Conservation (phyloP, 352 stramenopile genomes). For the Paralagenidium karlingii region DNA sequence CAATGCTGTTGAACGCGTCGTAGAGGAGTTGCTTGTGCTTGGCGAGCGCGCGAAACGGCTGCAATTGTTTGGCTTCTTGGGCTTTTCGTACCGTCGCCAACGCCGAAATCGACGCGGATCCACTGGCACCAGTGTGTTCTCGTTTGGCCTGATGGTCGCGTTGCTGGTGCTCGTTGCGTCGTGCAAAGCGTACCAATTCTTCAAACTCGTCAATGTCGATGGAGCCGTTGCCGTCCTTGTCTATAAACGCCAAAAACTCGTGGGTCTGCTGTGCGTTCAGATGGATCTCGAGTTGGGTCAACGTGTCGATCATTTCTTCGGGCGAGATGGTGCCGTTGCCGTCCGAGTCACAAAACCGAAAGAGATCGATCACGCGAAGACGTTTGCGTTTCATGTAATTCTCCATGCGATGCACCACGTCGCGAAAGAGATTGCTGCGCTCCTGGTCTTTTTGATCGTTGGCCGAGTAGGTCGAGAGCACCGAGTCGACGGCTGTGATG, state of each 20-base stretch:
- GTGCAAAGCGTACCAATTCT: constrained; percentile 57
- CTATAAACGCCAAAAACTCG: constrained; percentile 64
- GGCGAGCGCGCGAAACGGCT: constrained; percentile 24
- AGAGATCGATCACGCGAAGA: constrained; percentile 72
- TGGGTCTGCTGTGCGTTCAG: constrained; percentile 43
- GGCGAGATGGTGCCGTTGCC: constrained; percentile 67
- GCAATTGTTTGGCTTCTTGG: constrained; percentile 22
- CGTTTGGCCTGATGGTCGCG: constrained; percentile 60
- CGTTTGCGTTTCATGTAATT: constrained; percentile 77
- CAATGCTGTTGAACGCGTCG: constrained; percentile 38
- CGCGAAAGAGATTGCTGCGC: constrained; percentile 52
- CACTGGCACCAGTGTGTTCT: constrained; percentile 8
- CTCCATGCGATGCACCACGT: constrained; percentile 71
- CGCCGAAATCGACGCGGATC: not conserved
- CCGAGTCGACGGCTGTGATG: too few species aligned
- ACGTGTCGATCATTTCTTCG: constrained; percentile 70
- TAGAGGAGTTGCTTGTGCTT: constrained; percentile 50
- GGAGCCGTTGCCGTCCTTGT: constrained; percentile 72
- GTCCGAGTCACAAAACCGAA: constrained; percentile 75
- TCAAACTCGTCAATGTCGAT: constrained; percentile 83
- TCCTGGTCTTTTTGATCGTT: constrained; percentile 53
- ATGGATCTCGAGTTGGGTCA: constrained; percentile 78
- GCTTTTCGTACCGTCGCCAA: not conserved
- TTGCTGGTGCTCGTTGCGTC: constrained; percentile 55
- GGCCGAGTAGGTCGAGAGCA: constrained; percentile 41